Evolutionary conservation across 2,329 filamentous ascomycete genomes (phyloP).

Genomic region (Fusarium armeniacum): DNA sequence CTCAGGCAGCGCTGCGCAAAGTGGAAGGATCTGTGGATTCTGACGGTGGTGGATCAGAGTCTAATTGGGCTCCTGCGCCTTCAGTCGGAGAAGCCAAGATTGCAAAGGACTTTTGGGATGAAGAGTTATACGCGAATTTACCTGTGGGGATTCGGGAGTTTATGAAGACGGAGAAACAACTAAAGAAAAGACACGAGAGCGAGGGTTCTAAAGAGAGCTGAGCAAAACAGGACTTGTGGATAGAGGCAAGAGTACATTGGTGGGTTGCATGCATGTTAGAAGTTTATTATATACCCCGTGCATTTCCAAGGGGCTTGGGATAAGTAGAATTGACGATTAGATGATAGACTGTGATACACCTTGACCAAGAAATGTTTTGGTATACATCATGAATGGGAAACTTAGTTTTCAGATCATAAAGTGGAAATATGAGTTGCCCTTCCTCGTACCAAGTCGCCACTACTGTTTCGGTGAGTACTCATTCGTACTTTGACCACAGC

Average conservation of each 20-base stretch:
- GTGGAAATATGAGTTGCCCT: too few relatives aligned
- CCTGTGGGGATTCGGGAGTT: slow-evolving; percentile 96
- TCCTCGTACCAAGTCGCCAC: too few relatives aligned
- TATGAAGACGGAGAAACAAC: slow-evolving; percentile 94
- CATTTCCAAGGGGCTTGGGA: slow-evolving; percentile 29
- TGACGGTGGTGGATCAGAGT: slow-evolving; percentile 81
- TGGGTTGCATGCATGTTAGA: neutral
- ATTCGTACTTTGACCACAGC: too few relatives aligned
- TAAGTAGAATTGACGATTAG: slow-evolving; percentile 12
- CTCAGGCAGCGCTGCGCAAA: slow-evolving; percentile 66
- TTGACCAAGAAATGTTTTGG: too few relatives aligned
- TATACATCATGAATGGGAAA: too few relatives aligned
- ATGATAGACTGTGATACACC: too few relatives aligned
- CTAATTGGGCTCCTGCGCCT: slow-evolving; percentile 68
- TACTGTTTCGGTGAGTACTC: too few relatives aligned
- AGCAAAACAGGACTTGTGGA: neutral
- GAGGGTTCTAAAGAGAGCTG: slow-evolving; percentile 66
- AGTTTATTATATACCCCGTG: slow-evolving; percentile 43
- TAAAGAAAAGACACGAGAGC: slow-evolving; percentile 79
- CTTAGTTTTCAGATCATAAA: too few relatives aligned
- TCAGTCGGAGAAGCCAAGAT: slow-evolving; percentile 57
- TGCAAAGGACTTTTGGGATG: slow-evolving; percentile 69
- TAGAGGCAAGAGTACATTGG: neutral
- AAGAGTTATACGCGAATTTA: slow-evolving; percentile 81
- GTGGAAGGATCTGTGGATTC: slow-evolving; percentile 76